Percentiles rank a stretch among this genome's conserved stretches.
phyloP scores from a whole-genome alignment of 2,329 filamentous ascomycete species.

The Lachnellula arida region DNA sequence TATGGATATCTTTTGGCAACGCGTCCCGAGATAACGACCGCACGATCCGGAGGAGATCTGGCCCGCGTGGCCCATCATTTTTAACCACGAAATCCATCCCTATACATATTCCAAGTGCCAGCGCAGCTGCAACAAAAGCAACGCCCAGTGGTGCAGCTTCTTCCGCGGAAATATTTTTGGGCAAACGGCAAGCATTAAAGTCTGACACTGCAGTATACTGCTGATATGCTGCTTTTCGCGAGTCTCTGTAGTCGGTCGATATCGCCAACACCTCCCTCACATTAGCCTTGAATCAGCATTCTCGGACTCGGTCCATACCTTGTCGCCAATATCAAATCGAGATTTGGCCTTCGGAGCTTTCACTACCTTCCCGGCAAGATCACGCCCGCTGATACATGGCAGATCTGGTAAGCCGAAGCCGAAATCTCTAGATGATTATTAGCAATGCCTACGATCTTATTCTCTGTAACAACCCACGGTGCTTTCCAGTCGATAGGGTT shows the following conservation, averaged over 20 bases:
- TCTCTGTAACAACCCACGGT: slow-evolving; percentile 66
- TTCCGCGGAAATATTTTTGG: slow-evolving; percentile 14
- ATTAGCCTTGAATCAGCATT: slow-evolving; percentile 1
- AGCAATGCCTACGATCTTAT: slow-evolving; percentile 55
- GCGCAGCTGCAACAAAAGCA: slow-evolving; percentile 53
- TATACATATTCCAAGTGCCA: slow-evolving; percentile 65
- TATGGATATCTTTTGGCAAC: slow-evolving; percentile 56
- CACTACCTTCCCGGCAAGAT: slow-evolving; percentile 62
- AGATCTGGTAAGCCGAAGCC: slow-evolving; percentile 28
- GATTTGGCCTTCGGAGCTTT: slow-evolving; percentile 37
- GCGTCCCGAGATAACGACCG: slow-evolving; percentile 39
- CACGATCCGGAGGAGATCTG: slow-evolving; percentile 53
- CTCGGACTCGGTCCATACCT: slow-evolving; percentile 35
- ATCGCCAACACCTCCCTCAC: slow-evolving; percentile 32
- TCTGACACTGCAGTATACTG: slow-evolving; percentile 48
- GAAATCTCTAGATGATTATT: slow-evolving; percentile 49
- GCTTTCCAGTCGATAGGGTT: slow-evolving; percentile 82
- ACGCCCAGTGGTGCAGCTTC: slow-evolving; percentile 29
- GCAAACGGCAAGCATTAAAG: slow-evolving; percentile 29
- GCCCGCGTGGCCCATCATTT: slow-evolving; percentile 40
- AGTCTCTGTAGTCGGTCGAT: slow-evolving; percentile 31
- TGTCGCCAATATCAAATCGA: slow-evolving; percentile 52
- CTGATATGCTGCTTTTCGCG: slow-evolving; percentile 29
- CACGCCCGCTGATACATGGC: slow-evolving; percentile 35
- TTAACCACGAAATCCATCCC: slow-evolving; percentile 58